Conservation (phyloP, 331 rosid species). For the Erythrophleum ivorense region DNA sequence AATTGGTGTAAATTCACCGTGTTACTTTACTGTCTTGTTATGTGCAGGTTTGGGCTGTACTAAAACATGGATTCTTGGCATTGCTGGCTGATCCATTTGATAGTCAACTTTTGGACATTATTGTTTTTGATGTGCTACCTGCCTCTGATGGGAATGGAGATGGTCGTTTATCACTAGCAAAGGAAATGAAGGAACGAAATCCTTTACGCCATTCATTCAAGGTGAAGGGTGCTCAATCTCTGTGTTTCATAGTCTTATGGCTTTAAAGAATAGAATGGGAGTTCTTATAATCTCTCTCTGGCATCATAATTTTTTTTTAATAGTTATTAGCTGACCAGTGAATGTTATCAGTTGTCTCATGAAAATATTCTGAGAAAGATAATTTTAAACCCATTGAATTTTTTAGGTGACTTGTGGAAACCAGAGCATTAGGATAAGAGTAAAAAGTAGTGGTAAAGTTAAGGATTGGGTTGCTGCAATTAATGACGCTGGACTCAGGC, state of each 20-base stretch:
- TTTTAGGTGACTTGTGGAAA: constrained; percentile 86
- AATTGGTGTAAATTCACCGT: constrained; percentile 15
- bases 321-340: constrained; percentile 27
- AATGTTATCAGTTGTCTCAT: constrained; percentile 39
- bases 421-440: constrained; percentile 83
- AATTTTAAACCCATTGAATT: constrained; percentile 37
- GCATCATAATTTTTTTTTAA: constrained; percentile 14
- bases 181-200: constrained; percentile 85
- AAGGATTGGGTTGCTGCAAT: constrained; percentile 98
- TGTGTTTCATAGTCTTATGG: constrained; percentile 31
- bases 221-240: constrained; percentile 56
- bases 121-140: constrained; percentile 95
- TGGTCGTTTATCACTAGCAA: constrained; percentile 82
- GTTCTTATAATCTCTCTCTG: constrained; percentile 21
- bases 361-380: constrained; percentile 33
- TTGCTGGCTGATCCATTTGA: constrained; percentile 90
- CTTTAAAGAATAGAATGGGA: constrained; percentile 22
- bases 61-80: constrained; percentile 97
- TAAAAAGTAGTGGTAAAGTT: constrained; percentile 70
- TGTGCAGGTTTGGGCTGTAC: constrained; percentile 93
- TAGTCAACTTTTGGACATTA: constrained; percentile 88
- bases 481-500: constrained; percentile 95
- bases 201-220: constrained; percentile 88
- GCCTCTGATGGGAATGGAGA: constrained; percentile 93
- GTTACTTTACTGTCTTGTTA: constrained; percentile 28